phyloP scores from a whole-genome alignment of 23 red algal species.

The Gracilaria gracilis region DNA sequence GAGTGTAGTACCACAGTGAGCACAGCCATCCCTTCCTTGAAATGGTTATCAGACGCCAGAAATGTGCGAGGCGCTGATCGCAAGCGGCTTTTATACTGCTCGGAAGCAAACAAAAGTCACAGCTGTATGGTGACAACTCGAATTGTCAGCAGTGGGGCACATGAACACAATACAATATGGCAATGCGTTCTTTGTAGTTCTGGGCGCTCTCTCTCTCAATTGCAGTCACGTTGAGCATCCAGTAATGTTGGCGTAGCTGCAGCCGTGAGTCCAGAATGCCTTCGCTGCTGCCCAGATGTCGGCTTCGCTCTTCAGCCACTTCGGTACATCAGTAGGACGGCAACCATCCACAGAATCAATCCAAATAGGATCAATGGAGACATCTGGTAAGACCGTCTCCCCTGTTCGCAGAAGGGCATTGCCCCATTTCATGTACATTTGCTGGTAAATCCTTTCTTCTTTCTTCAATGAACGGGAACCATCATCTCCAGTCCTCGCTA shows the following conservation, averaged over 20 bases:
- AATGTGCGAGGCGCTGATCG: background rate
- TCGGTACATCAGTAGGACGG: conserved; percentile 17
- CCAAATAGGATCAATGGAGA: conserved; percentile 50
- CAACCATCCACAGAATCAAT: conserved; percentile 50
- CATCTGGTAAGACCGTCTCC: conserved; percentile 18
- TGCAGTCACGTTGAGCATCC: too few relatives aligned
- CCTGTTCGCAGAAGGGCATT: conserved; percentile 28
- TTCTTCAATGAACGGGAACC: background rate
- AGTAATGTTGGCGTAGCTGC: too few relatives aligned
- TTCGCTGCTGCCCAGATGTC: conserved; percentile 44
- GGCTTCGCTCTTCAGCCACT: conserved; percentile 48
- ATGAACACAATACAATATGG: too few relatives aligned
- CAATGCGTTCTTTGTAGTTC: too few relatives aligned
- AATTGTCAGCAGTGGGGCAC: too few relatives aligned
- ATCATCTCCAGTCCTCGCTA: background rate
- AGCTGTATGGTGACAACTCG: too few relatives aligned
- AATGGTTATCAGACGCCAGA: background rate
- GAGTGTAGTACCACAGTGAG: background rate
- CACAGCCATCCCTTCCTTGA: background rate
- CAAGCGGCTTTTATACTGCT: background rate
- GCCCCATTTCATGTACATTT: conserved; percentile 24
- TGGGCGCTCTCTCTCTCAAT: too few relatives aligned
- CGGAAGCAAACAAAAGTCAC: too few relatives aligned
- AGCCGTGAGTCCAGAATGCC: background rate
- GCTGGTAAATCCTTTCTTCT: background rate